Conservation (phyloP, 164 flowering plant genomes). For the Annona squamosa region DNA sequence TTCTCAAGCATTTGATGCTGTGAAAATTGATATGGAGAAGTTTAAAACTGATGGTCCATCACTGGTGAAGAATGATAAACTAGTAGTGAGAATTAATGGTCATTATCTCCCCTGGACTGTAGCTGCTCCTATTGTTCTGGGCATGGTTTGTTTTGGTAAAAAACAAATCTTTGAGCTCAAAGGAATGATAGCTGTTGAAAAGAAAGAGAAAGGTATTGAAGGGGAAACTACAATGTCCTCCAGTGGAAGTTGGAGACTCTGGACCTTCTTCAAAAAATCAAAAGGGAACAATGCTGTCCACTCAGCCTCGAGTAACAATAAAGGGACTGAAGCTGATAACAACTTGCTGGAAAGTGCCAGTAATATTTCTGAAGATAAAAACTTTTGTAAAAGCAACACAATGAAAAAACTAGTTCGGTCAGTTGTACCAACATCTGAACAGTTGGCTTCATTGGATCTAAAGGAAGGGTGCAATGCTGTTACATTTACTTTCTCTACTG, state of each 20-base stretch:
- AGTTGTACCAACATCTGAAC: constrained; percentile 70
- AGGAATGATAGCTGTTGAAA: constrained; percentile 43
- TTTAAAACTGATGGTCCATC: constrained; percentile 32
- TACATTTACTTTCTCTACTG: constrained; percentile 81
- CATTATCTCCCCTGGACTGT: constrained; percentile 42
- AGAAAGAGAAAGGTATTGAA: constrained; percentile 25
- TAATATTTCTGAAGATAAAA: constrained; percentile 15
- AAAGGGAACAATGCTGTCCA: constrained; percentile 18
- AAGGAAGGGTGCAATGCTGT: constrained; percentile 72
- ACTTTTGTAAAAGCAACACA: constrained; percentile 17
- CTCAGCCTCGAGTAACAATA: constrained; percentile 14
- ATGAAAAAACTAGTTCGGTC: constrained; percentile 37
- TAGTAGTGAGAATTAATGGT: constrained; percentile 39
- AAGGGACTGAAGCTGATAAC: constrained; percentile 20
- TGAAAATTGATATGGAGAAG: constrained; percentile 37
- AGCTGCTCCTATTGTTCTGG: constrained; percentile 37
- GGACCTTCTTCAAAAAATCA: constrained; percentile 65
- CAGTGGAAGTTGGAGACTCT: constrained; percentile 52
- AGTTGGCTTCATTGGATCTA: constrained; percentile 73
- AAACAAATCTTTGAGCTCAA: constrained; percentile 26
- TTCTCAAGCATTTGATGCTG: constrained; percentile 50
- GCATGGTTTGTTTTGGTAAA: constrained; percentile 31
- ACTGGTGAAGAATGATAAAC: constrained; percentile 35
- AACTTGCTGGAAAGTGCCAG: constrained; percentile 18
- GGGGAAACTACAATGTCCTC: constrained; percentile 34